These are phyloP conservation scores for Cladosporium oxysporum DNA, from an alignment of 2,329 filamentous ascomycete species.

Conservation along the genomic window DNA sequence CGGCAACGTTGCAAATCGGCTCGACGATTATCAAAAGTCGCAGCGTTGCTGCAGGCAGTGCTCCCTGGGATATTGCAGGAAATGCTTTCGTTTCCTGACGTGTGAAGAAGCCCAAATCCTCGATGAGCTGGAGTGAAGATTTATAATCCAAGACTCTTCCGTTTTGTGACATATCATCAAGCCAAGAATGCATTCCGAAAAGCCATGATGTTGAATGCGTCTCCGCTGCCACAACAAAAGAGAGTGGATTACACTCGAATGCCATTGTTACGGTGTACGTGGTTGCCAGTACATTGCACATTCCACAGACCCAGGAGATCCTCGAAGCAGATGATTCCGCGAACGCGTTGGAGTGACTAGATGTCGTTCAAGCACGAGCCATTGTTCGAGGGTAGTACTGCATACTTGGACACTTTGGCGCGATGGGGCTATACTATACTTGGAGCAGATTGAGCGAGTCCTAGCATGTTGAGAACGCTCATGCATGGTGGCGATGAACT, in stretches of 20 bases:
- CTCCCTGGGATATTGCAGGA: not conserved
- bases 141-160: not conserved
- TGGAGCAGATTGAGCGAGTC: not conserved
- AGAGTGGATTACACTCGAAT: not conserved
- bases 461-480: not conserved
- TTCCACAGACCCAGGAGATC: not conserved
- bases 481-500: not conserved
- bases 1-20: not conserved
- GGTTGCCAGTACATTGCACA: not conserved
- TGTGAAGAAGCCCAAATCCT: not conserved
- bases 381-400: not conserved
- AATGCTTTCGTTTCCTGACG: not conserved
- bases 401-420: not conserved
- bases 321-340: not conserved
- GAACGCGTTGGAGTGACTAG: not conserved
- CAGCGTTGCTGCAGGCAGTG: not conserved
- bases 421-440: not conserved
- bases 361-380: not conserved
- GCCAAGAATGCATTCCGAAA: not conserved
- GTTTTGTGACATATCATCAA: not conserved
- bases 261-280: not conserved
- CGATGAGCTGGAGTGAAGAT: not conserved
- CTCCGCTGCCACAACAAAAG: not conserved
- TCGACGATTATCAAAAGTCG: not conserved
- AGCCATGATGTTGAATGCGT: not conserved